Evolutionary conservation across 228 moss, liverwort and hornwort genomes (phyloP).

Genomic region (Sphagnum fallax): DNA sequence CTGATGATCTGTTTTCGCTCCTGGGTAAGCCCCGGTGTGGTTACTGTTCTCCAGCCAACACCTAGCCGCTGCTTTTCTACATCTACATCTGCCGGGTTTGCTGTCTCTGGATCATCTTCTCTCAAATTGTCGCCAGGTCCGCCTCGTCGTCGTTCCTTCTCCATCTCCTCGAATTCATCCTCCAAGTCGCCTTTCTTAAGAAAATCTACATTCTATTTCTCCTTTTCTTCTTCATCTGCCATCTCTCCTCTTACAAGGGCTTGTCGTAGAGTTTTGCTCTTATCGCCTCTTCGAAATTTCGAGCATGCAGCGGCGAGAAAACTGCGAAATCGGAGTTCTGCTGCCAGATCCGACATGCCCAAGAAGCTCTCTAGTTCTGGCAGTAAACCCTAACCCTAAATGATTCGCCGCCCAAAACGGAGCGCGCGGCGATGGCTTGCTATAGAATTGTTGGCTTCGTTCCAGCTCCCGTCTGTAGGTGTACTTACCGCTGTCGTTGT

Average conservation of each 20-base stretch:
- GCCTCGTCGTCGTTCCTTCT: constrained; percentile 24
- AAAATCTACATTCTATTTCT: constrained; percentile 84
- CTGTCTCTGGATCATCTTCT: constrained; percentile 7
- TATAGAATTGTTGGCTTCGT: no score
- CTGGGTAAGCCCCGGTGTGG: constrained; percentile 49
- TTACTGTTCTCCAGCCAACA: constrained; percentile 47
- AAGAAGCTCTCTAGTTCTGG: no score
- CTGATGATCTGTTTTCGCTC: constrained; percentile 79
- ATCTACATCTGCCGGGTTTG: constrained; percentile 8
- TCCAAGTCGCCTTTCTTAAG: constrained; percentile 71
- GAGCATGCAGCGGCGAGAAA: no score
- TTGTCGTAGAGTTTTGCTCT: constrained; percentile 85
- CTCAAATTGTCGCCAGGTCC: constrained; percentile 13
- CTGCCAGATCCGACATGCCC: no score
- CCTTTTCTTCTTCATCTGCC: constrained; percentile 69
- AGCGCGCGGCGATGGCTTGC: no score
- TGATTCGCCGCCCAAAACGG: no score
- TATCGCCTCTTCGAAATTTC: constrained; percentile 20
- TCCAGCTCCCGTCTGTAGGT: no score
- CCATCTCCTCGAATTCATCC: constrained; percentile 70
- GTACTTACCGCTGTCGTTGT: no score
- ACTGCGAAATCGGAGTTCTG: no score
- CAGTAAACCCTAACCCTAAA: no score
- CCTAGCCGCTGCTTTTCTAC: constrained; percentile 27
- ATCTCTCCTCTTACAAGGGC: constrained; percentile 75